A percentile compares a stretch with the other conserved stretches of the same genome.
phyloP scores from a whole-genome alignment of 768 basidiomycete species.

The Pleurotus djamor region DNA sequence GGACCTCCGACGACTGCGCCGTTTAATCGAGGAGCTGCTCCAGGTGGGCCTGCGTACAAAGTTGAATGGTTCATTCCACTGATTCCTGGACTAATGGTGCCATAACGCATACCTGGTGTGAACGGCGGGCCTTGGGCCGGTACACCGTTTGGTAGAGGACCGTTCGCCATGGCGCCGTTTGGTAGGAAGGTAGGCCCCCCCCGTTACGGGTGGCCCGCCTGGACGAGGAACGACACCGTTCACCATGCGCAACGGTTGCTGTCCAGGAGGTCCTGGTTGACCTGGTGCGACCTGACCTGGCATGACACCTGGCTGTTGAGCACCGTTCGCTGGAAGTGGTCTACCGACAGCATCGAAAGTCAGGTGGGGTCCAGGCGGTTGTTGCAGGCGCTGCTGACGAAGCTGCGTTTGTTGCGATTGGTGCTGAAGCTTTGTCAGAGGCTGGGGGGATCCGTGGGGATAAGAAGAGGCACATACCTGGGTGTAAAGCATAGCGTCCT shows the following conservation, averaged over 20 bases:
- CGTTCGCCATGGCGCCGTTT: not conserved
- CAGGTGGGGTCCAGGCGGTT: not conserved
- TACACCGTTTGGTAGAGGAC: not conserved
- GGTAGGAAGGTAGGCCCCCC: not conserved
- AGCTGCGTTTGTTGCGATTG: conserved; percentile 19
- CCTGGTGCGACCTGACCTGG: conserved; percentile 5
- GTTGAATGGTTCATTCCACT: not conserved
- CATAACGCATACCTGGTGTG: not conserved
- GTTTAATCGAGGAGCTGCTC: not conserved
- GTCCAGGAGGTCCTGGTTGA: not conserved
- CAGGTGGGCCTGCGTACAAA: not conserved
- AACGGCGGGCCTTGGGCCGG: not conserved
- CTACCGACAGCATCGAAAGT: conserved; percentile 12
- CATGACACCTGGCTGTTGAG: conserved; percentile 16
- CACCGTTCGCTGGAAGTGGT: not conserved
- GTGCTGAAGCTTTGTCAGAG: conserved; percentile 16
- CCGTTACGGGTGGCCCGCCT: not conserved
- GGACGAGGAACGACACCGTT: not conserved
- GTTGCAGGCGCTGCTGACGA: conserved; percentile 1
- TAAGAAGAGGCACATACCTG: conserved; percentile 45
- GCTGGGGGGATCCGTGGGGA: conserved; percentile 13
- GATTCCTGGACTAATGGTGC: not conserved
- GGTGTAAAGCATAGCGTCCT: conserved; percentile 71
- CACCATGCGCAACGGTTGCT: not conserved
- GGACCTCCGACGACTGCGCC: not conserved